Percentiles rank a stretch among this genome's conserved stretches.
Conservation (phyloP, 768 basidiomycete genomes). For the Tulasnella calospora region DNA sequence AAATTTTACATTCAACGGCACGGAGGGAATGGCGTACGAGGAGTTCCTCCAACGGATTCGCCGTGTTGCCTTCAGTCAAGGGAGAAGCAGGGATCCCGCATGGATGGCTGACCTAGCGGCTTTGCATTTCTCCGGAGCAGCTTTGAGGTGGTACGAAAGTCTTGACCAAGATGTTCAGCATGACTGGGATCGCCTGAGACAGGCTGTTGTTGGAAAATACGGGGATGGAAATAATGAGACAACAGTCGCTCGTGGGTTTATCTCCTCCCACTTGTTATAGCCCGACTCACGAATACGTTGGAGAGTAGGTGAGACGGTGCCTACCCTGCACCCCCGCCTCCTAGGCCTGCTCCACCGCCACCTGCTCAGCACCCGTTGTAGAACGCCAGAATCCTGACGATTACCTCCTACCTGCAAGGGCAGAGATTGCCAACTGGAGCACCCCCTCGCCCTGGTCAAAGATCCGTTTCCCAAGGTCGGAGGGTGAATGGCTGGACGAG, state of each 20-base stretch:
- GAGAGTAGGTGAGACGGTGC: background rate
- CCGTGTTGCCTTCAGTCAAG: background rate
- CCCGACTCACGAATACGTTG: background rate
- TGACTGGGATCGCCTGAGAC: background rate
- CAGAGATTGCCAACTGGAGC: background rate
- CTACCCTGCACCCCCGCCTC: too few species aligned
- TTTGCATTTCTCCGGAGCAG: background rate
- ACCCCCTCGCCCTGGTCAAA: background rate
- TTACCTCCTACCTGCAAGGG: background rate
- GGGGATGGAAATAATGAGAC: background rate
- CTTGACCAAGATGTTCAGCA: background rate
- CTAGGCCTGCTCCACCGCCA: too few species aligned
- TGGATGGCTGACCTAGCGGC: constrained; percentile 1
- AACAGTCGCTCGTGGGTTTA: too few species aligned
- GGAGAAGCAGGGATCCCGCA: background rate
- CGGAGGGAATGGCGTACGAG: background rate
- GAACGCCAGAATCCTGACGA: background rate
- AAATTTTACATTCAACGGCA: background rate
- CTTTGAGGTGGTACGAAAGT: background rate
- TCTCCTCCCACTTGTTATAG: background rate
- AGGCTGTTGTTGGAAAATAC: background rate
- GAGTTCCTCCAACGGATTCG: background rate
- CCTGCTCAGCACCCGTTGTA: background rate
- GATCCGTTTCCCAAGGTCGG: background rate
- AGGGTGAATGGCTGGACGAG: background rate